phyloP scores from a whole-genome alignment of 2,329 filamentous ascomycete species.

The Fusarium anthophilum region DNA sequence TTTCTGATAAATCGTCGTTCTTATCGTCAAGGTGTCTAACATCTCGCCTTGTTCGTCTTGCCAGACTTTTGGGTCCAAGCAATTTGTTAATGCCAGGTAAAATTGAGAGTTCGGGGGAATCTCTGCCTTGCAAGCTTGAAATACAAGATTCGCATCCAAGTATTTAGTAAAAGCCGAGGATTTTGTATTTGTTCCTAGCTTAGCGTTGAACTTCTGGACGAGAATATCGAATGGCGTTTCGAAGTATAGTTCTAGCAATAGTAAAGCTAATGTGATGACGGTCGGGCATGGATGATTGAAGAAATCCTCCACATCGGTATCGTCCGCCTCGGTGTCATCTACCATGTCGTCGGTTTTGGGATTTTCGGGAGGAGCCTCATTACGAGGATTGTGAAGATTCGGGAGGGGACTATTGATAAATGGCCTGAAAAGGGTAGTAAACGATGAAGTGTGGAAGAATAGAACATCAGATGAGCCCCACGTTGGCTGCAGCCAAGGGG shows the following conservation, averaged over 20 bases:
- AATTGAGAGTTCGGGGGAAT: not conserved
- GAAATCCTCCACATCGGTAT: not conserved
- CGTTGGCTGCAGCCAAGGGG: accelerated
- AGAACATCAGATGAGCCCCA: accelerated
- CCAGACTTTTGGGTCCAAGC: not conserved
- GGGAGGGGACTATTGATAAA: accelerated
- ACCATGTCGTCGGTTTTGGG: no score
- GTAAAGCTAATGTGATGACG: accelerated
- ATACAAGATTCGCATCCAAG: not conserved
- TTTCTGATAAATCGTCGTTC: not conserved
- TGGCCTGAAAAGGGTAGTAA: accelerated
- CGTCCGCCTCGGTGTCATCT: no score
- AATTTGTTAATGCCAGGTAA: not conserved
- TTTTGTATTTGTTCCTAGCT: accelerated
- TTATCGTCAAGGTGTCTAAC: accelerated
- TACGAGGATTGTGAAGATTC: not conserved
- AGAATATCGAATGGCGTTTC: accelerated
- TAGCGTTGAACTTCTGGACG: not conserved
- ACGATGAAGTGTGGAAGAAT: accelerated
- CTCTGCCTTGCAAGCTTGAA: not conserved
- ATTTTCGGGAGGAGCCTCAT: no score
- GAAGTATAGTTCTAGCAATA: not conserved
- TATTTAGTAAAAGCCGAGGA: not conserved
- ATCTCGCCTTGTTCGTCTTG: accelerated
- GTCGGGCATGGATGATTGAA: accelerated